Percentiles rank a stretch among this genome's conserved stretches.
Evolutionary conservation across 805 yeast species (phyloP).

Genomic region (Teunomyces barrocoloradensis): DNA sequence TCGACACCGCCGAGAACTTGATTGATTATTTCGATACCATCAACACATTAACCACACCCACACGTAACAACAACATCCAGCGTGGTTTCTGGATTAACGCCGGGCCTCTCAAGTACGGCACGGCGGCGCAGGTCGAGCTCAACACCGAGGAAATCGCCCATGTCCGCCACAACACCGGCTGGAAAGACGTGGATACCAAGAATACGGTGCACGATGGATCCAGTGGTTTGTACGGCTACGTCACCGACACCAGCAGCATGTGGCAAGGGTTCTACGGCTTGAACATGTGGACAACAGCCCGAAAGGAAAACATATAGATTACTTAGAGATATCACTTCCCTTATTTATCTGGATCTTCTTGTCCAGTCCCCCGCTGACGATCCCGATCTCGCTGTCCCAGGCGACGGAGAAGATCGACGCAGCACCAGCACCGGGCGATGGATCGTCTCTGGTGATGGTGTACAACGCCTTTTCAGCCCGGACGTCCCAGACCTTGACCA

Average conservation of each 20-base stretch:
- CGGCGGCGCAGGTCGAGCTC: slow-evolving; percentile 74
- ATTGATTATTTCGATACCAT: slow-evolving; percentile 73
- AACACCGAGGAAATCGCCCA: slow-evolving; percentile 63
- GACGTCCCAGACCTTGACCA: slow-evolving; percentile 93
- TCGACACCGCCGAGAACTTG: slow-evolving; percentile 90
- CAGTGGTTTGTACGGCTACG: slow-evolving; percentile 52
- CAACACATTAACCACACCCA: slow-evolving; percentile 36
- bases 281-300: slow-evolving; percentile 51
- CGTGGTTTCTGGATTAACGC: slow-evolving; percentile 80
- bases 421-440: slow-evolving; percentile 49
- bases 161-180: slow-evolving; percentile 59
- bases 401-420: slow-evolving; percentile 68
- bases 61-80: slow-evolving; percentile 26
- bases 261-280: slow-evolving; percentile 82
- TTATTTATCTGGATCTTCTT: slow-evolving; percentile 84
- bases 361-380: slow-evolving; percentile 91
- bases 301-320: slow-evolving; percentile 21
- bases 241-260: slow-evolving; percentile 62
- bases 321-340: slow-evolving; percentile 28
- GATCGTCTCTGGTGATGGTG: slow-evolving; percentile 71
- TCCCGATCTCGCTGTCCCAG: slow-evolving; percentile 80
- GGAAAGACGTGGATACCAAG: slow-evolving; percentile 40
- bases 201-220: slow-evolving; percentile 14
- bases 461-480: slow-evolving; percentile 81
- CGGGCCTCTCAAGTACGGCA: slow-evolving; percentile 93